Conservation (phyloP, 2,329 filamentous ascomycete species). For the Arthrobotrys musiformis region DNA sequence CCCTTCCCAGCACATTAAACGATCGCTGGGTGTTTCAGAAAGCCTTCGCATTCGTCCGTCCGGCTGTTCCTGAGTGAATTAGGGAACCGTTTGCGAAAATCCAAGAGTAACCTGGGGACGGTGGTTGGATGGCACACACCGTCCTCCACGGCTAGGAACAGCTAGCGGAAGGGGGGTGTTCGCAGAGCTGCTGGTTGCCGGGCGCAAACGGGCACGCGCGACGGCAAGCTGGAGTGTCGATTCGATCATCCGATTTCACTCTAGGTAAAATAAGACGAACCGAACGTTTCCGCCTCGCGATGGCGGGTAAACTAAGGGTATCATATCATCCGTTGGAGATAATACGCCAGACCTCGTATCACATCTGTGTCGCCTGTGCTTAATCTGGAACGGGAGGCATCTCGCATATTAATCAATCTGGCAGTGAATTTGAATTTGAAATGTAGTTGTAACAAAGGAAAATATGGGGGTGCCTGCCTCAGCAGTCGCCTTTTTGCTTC, state of each 20-base stretch:
- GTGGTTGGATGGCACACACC: slow-evolving; percentile 14
- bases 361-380: slow-evolving; percentile 38
- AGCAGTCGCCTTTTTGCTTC: background rate
- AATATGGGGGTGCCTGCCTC: slow-evolving; percentile 11
- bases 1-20: slow-evolving; percentile 41
- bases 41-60: slow-evolving; percentile 48
- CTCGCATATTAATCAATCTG: slow-evolving; percentile 35
- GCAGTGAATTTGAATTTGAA: slow-evolving; percentile 1
- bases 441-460: slow-evolving; percentile 1
- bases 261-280: background rate
- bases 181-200: slow-evolving; percentile 28
- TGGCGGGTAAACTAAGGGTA: slow-evolving; percentile 8
- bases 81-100: slow-evolving; percentile 55
- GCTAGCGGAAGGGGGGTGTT: slow-evolving; percentile 19
- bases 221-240: slow-evolving; percentile 10
- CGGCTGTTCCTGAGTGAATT: slow-evolving; percentile 56
- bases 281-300: slow-evolving; percentile 18
- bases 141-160: slow-evolving; percentile 47
- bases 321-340: background rate
- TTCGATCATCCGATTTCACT: slow-evolving; percentile 22
- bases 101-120: background rate
- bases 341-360: slow-evolving; percentile 26
- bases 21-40: slow-evolving; percentile 50
- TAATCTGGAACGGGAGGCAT: slow-evolving; percentile 52
- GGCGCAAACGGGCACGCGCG: slow-evolving; percentile 40